phyloP scores from a whole-genome alignment of 1,284 basidiomycete genomes.

The Apiotrichum siamense region DNA sequence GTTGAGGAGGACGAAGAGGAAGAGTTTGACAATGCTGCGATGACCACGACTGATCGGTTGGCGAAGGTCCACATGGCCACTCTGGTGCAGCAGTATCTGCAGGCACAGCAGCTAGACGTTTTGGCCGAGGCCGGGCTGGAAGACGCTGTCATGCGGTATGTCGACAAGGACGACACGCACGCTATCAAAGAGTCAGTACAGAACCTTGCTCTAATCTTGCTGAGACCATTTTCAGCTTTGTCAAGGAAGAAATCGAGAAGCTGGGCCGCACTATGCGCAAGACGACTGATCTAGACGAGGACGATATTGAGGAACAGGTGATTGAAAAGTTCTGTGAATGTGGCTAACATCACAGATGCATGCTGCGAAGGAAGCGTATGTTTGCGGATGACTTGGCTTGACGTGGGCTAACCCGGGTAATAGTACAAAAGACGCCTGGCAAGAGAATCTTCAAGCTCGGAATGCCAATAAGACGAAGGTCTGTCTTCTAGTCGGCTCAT shows the following conservation, averaged over 20 bases:
- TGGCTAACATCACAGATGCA: neutral
- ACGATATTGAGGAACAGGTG: slow-evolving; percentile 12
- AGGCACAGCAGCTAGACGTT: slow-evolving; percentile 81
- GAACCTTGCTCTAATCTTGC: neutral
- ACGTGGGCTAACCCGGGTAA: neutral
- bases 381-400: slow-evolving; percentile 31
- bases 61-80: slow-evolving; percentile 49
- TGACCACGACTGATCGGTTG: slow-evolving; percentile 35
- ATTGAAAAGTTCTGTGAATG: neutral
- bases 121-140: slow-evolving; percentile 80
- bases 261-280: slow-evolving; percentile 48
- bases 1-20: slow-evolving; percentile 56
- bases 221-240: slow-evolving; percentile 58
- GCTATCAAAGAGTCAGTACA: slow-evolving; percentile 67
- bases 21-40: slow-evolving; percentile 57
- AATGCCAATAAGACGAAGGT: slow-evolving; percentile 44
- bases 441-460: neutral
- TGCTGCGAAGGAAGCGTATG: neutral
- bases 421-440: neutral
- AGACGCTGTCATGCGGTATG: slow-evolving; percentile 84
- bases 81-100: slow-evolving; percentile 79
- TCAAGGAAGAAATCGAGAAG: slow-evolving; percentile 57
- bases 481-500: neutral
- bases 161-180: slow-evolving; percentile 90
- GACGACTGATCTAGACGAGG: slow-evolving; percentile 1